These are phyloP conservation scores for Podosphaera leucotricha DNA, from an alignment of 2,329 filamentous ascomycete genomes.

Conservation along the genomic window DNA sequence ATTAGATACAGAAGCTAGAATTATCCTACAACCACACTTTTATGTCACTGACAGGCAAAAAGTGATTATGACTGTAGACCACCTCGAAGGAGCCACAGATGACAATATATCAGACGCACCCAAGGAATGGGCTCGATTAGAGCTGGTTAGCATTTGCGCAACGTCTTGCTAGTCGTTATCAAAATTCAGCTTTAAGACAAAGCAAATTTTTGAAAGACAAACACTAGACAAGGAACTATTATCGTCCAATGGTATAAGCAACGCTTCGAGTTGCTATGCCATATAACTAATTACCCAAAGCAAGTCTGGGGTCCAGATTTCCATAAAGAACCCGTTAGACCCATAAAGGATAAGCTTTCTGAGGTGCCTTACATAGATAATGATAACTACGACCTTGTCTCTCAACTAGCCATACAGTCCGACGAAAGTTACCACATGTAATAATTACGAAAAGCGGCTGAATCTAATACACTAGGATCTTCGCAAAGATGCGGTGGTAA, in stretches of 20 bases:
- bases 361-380: not conserved
- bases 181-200: not conserved
- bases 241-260: not conserved
- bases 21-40: not conserved
- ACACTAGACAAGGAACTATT: not conserved
- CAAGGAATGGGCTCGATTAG: not conserved
- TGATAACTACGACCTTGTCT: not conserved
- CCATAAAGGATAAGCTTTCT: not conserved
- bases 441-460: no score
- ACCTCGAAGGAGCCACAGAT: not conserved
- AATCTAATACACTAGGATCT: no score
- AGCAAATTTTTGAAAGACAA: not conserved
- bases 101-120: not conserved
- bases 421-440: not conserved
- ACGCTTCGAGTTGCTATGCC: not conserved
- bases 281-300: not conserved
- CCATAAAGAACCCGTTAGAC: not conserved
- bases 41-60: not conserved
- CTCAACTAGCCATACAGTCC: not conserved
- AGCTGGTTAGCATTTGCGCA: no score
- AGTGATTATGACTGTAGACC: not conserved
- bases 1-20: no score
- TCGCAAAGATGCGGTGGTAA: no score
- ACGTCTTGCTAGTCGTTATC: not conserved
- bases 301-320: not conserved